phyloP scores from a whole-genome alignment of 768 basidiomycete genomes.

The Punctularia strigosozonata region DNA sequence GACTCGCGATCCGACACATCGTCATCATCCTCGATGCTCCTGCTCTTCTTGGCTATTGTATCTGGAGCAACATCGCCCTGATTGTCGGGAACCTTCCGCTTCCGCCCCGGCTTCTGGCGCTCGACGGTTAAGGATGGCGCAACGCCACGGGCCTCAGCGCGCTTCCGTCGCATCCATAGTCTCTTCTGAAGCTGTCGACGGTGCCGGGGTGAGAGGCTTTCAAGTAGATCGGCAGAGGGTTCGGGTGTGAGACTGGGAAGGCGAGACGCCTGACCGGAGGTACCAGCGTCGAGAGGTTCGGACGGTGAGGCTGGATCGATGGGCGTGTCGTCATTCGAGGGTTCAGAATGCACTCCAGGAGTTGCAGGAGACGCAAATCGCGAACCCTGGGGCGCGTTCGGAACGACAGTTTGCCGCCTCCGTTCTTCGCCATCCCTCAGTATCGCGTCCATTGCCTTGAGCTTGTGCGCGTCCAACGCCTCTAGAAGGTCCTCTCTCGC shows the following conservation, averaged over 20 bases:
- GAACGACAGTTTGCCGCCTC: slow-evolving; percentile 3
- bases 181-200: slow-evolving; percentile 44
- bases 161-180: slow-evolving; percentile 61
- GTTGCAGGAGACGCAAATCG: background rate
- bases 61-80: too few relatives aligned
- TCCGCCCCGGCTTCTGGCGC: too few relatives aligned
- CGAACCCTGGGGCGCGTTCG: background rate
- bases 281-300: slow-evolving; percentile 42
- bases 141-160: slow-evolving; percentile 43
- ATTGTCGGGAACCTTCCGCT: too few relatives aligned
- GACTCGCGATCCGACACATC: too few relatives aligned
- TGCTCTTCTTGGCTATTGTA: too few relatives aligned
- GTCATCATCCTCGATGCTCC: too few relatives aligned
- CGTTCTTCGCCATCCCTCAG: slow-evolving; percentile 19
- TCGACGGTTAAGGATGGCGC: too few relatives aligned
- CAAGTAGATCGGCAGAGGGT: background rate
- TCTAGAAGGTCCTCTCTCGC: slow-evolving; percentile 17
- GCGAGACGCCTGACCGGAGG: too few relatives aligned
- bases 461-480: slow-evolving; percentile 16
- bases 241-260: background rate
- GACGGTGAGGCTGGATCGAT: slow-evolving; percentile 13
- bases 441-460: slow-evolving; percentile 24
- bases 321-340: slow-evolving; percentile 1
- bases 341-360: background rate
- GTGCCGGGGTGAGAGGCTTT: background rate